Evolutionary conservation across 768 basidiomycete genomes (phyloP).

Genomic region (Leccinum aurantiacum): DNA sequence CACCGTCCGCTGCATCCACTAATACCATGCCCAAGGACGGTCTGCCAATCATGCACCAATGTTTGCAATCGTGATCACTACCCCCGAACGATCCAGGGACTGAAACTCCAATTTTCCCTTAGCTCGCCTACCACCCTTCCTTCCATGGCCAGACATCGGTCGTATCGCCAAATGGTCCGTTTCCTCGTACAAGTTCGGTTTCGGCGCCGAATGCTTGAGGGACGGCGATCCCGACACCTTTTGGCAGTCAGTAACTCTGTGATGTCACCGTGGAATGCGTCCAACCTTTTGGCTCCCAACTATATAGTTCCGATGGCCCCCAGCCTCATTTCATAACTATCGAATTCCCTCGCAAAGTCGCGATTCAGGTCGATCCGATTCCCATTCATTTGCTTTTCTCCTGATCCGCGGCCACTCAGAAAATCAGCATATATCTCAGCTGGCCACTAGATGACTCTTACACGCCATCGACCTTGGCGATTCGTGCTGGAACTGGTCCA

Average conservation of each 20-base stretch:
- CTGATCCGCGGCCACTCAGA: slow-evolving; percentile 43
- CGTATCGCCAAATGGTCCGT: slow-evolving; percentile 92
- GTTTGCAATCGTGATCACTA: slow-evolving; percentile 24
- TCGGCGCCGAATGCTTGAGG: slow-evolving; percentile 87
- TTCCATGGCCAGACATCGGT: slow-evolving; percentile 84
- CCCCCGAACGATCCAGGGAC: neutral
- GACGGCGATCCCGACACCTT: slow-evolving; percentile 91
- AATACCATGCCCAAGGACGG: slow-evolving; percentile 33
- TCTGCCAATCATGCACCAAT: slow-evolving; percentile 38
- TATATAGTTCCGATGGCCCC: slow-evolving; percentile 81
- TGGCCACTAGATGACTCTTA: slow-evolving; percentile 92
- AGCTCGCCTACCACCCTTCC: slow-evolving; percentile 46
- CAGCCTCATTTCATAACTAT: slow-evolving; percentile 96
- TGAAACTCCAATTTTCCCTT: neutral
- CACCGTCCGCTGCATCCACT: slow-evolving; percentile 12
- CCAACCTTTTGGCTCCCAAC: neutral
- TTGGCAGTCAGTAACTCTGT: slow-evolving; percentile 79
- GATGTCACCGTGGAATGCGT: neutral
- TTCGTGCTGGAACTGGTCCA: slow-evolving; percentile 89
- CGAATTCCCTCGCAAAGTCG: slow-evolving; percentile 88
- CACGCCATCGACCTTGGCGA: slow-evolving; percentile 86
- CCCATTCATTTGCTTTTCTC: neutral
- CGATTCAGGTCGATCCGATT: slow-evolving; percentile 65
- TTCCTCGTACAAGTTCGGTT: slow-evolving; percentile 95
- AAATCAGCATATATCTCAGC: slow-evolving; percentile 82